Evolutionary conservation across 148 eudicot species (phyloP).

Genomic region (Rhododendron williamsianum): DNA sequence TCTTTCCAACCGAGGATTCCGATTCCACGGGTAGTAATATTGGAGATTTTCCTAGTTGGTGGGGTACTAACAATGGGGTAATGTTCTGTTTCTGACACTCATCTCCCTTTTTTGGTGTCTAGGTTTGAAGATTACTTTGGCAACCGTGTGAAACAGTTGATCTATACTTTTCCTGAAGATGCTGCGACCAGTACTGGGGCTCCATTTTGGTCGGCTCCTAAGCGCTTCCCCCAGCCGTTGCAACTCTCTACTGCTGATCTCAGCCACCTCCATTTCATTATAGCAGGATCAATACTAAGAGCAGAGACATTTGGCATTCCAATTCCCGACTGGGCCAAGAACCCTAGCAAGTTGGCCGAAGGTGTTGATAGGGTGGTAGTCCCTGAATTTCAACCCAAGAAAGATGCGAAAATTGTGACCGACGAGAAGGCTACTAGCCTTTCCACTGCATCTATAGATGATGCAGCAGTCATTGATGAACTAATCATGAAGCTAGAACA

Average conservation of each 20-base stretch:
- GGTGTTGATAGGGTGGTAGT: slow-evolving; percentile 62
- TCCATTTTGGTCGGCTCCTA: slow-evolving; percentile 97
- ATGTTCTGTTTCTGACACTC: slow-evolving; percentile 4
- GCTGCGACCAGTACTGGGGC: slow-evolving; percentile 82
- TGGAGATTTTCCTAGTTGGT: neutral
- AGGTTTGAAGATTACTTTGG: slow-evolving; percentile 91
- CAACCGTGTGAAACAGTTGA: slow-evolving; percentile 77
- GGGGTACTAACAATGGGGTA: neutral
- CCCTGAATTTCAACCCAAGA: slow-evolving; percentile 74
- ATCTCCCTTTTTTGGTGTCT: slow-evolving; percentile 4
- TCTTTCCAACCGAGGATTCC: too few species aligned
- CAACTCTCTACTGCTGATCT: slow-evolving; percentile 59
- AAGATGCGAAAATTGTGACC: slow-evolving; percentile 71
- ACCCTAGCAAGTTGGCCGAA: slow-evolving; percentile 62
- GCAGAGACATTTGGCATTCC: slow-evolving; percentile 90
- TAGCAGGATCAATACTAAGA: slow-evolving; percentile 68
- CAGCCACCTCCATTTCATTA: slow-evolving; percentile 65
- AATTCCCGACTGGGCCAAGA: slow-evolving; percentile 69
- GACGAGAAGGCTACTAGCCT: slow-evolving; percentile 77
- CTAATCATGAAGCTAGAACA: slow-evolving; percentile 54
- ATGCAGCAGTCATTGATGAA: slow-evolving; percentile 62
- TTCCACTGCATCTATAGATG: slow-evolving; percentile 68
- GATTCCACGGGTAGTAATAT: neutral
- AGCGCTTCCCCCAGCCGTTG: slow-evolving; percentile 78
- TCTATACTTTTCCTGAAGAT: slow-evolving; percentile 84